phyloP scores from a whole-genome alignment of 257 asterid species.

The Solanum bulbocastanum region DNA sequence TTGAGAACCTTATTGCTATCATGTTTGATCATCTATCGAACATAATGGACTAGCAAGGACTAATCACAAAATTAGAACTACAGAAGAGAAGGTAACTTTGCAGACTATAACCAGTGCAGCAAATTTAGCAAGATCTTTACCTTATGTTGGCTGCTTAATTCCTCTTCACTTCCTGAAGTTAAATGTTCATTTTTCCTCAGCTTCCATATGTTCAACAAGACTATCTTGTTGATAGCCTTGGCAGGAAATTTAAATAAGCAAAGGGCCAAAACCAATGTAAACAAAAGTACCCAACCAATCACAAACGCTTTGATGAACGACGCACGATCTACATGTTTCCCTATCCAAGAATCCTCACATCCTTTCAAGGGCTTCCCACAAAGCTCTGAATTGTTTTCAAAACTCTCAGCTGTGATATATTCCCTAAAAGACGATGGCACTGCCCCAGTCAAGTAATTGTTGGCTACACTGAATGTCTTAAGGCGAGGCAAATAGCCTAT shows the following conservation, averaged over 20 bases:
- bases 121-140: background rate
- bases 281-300: background rate
- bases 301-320: background rate
- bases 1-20: background rate
- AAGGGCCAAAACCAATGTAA: background rate
- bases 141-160: background rate
- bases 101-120: background rate
- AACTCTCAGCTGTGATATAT: background rate
- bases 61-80: background rate
- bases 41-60: background rate
- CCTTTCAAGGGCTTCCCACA: constrained; percentile 7
- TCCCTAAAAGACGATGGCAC: background rate
- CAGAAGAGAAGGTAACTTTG: background rate
- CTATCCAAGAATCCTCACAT: background rate
- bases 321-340: background rate
- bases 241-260: background rate
- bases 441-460: background rate
- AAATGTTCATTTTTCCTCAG: background rate
- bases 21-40: background rate
- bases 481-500: background rate
- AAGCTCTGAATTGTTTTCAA: constrained; percentile 5
- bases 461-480: background rate
- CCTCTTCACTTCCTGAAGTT: background rate
- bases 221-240: background rate
- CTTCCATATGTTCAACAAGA: background rate